Conservation (phyloP, 305 asterid genomes). For the Fraxinus albicans region DNA sequence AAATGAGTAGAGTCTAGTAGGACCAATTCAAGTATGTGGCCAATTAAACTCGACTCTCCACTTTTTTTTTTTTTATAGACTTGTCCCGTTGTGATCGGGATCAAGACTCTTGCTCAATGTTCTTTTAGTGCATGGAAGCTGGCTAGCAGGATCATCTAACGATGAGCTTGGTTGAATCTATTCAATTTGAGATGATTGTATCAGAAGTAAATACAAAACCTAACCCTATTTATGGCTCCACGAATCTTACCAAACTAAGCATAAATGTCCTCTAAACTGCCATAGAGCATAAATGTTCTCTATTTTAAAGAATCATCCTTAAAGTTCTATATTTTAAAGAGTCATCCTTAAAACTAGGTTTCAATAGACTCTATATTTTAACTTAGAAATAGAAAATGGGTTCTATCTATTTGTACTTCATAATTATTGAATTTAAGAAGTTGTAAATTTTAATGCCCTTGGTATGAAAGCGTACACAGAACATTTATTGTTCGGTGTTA, state of each 20-base stretch:
- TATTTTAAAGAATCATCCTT: not conserved
- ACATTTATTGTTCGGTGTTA: not conserved
- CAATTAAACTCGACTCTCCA: not conserved
- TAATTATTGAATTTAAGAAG: not conserved
- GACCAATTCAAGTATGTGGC: not conserved
- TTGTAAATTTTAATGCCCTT: not conserved
- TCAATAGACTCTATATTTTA: too few species aligned
- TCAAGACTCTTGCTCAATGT: not conserved
- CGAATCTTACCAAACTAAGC: not conserved
- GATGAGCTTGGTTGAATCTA: not conserved
- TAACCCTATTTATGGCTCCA: not conserved
- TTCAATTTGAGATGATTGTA: not conserved
- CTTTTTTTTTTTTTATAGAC: not conserved
- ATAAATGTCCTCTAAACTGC: not conserved
- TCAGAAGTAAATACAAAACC: not conserved
- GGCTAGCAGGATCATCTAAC: not conserved
- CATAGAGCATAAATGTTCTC: not conserved
- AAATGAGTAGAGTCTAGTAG: not conserved
- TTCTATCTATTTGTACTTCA: not conserved
- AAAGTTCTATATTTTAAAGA: too few species aligned
- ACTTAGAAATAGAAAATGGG: not conserved
- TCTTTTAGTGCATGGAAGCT: not conserved
- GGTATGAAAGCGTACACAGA: not conserved
- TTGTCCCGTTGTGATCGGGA: not conserved
- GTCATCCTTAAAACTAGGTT: too few species aligned